These are phyloP conservation scores for Lantana camara DNA, from an alignment of 257 asterid species.

Conservation along the genomic window DNA sequence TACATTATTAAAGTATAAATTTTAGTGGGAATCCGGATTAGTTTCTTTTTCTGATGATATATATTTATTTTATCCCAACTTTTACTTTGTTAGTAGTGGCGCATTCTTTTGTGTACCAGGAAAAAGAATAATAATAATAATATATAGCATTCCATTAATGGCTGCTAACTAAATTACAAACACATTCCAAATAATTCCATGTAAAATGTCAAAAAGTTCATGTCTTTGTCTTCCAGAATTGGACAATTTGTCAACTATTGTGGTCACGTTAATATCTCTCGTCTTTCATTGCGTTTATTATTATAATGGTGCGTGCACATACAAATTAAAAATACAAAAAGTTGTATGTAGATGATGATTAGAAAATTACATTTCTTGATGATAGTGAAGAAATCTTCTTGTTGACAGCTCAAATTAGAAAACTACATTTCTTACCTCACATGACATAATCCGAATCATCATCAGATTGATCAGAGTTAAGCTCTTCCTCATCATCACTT, in stretches of 20 bases:
- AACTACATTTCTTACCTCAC: no score
- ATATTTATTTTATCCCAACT: conserved; percentile 3
- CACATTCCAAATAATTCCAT: not conserved
- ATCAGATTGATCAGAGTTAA: no score
- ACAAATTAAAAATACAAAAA: no score
- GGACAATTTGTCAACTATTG: not conserved
- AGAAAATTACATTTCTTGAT: no score
- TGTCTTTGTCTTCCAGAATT: conserved; percentile 9
- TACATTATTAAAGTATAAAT: not conserved
- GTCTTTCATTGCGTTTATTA: not conserved
- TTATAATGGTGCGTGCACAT: not conserved
- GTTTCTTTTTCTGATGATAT: not conserved
- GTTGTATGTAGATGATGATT: no score
- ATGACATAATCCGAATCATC: no score
- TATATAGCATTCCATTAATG: conserved; percentile 1
- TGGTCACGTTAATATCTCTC: not conserved
- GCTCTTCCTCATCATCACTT: no score
- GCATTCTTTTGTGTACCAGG: not conserved
- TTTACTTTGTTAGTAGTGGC: conserved; percentile 2
- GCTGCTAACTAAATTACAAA: not conserved
- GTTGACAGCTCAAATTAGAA: no score
- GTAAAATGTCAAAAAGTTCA: conserved; percentile 5
- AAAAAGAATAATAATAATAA: not conserved
- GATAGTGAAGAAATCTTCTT: no score
- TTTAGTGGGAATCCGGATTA: not conserved